phyloP scores from a whole-genome alignment of 192 early-diverging fungal genomes.

The Podila minutissima region DNA sequence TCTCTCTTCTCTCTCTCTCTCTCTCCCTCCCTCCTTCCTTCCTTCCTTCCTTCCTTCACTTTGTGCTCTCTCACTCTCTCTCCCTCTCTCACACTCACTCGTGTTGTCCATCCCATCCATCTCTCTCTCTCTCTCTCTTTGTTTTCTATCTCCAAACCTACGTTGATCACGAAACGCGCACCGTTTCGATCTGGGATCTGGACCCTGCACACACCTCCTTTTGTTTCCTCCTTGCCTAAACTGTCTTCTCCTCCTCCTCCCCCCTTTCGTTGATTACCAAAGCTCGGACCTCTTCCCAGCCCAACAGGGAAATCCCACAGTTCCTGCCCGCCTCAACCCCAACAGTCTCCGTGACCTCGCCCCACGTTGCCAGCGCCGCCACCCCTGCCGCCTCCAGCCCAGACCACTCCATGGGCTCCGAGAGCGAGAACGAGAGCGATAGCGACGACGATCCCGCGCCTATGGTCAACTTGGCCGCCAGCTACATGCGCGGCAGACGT shows the following conservation, averaged over 20 bases:
- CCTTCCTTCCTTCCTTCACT: not conserved
- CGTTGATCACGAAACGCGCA: not conserved
- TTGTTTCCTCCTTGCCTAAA: conserved; percentile 1
- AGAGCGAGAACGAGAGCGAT: conserved; percentile 59
- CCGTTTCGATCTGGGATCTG: not conserved
- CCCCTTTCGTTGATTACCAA: conserved; percentile 6
- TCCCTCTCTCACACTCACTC: not conserved
- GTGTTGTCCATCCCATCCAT: too few relatives aligned
- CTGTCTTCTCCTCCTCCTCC: not conserved
- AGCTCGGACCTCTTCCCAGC: conserved; percentile 48
- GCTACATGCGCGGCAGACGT: conserved; percentile 88
- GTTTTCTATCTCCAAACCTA: too few relatives aligned
- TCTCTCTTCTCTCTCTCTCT: not conserved
- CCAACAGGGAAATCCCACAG: conserved; percentile 52
- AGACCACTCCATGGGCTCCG: conserved; percentile 60
- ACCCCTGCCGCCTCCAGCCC: conserved; percentile 57
- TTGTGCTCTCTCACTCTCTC: not conserved
- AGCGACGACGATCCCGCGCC: conserved; percentile 70
- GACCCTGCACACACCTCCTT: conserved; percentile 1
- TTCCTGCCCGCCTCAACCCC: conserved; percentile 60
- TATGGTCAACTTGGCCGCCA: conserved; percentile 63
- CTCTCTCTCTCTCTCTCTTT: too few relatives aligned
- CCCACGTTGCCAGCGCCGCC: conserved; percentile 41
- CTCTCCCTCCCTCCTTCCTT: too few relatives aligned
- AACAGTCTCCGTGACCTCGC: conserved; percentile 39